A percentile compares a stretch with the other conserved stretches of the same genome.
Conservation (phyloP, 805 yeast species). For the Blastobotrys mokoenaii region DNA sequence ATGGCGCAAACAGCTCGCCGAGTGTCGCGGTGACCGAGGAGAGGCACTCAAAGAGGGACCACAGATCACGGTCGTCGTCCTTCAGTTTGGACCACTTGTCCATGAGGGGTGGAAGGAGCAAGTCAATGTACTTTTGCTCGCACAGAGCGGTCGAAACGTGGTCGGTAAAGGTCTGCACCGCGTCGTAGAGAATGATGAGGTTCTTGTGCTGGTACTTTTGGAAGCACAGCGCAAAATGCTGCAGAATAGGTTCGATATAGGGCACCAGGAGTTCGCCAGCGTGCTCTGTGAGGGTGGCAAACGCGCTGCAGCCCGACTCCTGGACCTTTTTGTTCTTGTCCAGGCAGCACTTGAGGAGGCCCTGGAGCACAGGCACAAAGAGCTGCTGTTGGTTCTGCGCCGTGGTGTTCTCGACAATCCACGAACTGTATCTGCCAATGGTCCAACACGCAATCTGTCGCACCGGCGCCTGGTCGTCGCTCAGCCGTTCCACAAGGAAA, state of each 20-base stretch:
- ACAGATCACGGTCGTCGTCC: constrained; percentile 76
- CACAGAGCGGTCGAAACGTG: constrained; percentile 53
- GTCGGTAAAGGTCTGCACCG: constrained; percentile 83
- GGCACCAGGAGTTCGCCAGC: constrained; percentile 58
- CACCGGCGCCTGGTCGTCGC: constrained; percentile 72
- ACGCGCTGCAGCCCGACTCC: constrained; percentile 83
- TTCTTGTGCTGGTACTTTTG: constrained; percentile 72
- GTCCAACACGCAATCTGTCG: constrained; percentile 97
- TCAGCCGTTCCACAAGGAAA: constrained; percentile 69
- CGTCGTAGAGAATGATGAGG: constrained; percentile 75
- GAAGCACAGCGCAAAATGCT: constrained; percentile 68
- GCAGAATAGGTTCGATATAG: constrained; percentile 56
- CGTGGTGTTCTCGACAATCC: constrained; percentile 51
- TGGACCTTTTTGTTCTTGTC: constrained; percentile 91
- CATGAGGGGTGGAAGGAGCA: constrained; percentile 73
- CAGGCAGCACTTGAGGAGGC: constrained; percentile 64
- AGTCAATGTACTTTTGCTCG: constrained; percentile 46
- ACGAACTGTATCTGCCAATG: constrained; percentile 68
- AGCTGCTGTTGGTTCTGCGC: constrained; percentile 46
- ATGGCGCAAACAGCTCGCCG: constrained; percentile 79
- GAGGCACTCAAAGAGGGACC: constrained; percentile 91
- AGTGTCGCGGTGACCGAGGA: constrained; percentile 83
- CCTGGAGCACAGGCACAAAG: constrained; percentile 68
- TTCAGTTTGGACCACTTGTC: constrained; percentile 66
- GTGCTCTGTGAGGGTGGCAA: constrained; percentile 74